phyloP scores from a whole-genome alignment of 2,329 filamentous ascomycete species.

The Pezicula carpinea region DNA sequence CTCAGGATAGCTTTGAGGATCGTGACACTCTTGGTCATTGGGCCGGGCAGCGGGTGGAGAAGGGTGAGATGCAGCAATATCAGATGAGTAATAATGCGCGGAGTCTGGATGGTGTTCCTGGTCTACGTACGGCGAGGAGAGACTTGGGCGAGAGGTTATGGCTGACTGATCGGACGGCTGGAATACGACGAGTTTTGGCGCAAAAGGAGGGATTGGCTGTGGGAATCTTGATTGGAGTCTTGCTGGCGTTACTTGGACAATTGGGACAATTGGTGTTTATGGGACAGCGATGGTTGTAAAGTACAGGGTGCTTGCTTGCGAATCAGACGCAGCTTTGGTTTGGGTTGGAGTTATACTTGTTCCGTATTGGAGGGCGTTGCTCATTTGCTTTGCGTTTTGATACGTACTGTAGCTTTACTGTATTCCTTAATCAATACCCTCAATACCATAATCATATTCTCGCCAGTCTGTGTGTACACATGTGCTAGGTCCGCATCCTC shows the following conservation, averaged over 20 bases:
- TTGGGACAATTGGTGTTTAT: neutral
- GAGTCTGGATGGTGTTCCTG: conserved; percentile 56
- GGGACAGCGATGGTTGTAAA: neutral
- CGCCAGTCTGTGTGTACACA: too few relatives aligned
- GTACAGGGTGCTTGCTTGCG: too few relatives aligned
- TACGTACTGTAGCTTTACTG: too few relatives aligned
- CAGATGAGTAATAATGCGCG: conserved; percentile 49
- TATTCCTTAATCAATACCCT: too few relatives aligned
- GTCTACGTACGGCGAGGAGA: conserved; percentile 47
- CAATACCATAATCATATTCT: too few relatives aligned
- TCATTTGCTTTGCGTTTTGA: too few relatives aligned
- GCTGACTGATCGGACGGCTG: conserved; percentile 31
- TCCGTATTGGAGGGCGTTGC: too few relatives aligned
- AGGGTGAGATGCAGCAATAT: conserved; percentile 48
- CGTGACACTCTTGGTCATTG: conserved; percentile 52
- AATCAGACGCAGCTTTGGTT: too few relatives aligned
- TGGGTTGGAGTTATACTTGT: too few relatives aligned
- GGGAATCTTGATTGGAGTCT: conserved; percentile 10
- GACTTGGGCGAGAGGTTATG: conserved; percentile 43
- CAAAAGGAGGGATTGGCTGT: conserved; percentile 9
- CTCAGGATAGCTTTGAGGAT: conserved; percentile 44
- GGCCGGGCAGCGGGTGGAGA: conserved; percentile 42
- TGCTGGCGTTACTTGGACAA: conserved; percentile 3
- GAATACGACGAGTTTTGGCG: conserved; percentile 9
- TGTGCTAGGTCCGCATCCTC: too few relatives aligned